Conservation (phyloP, 805 yeast species). For the Cyberlindnera euphorbiae region DNA sequence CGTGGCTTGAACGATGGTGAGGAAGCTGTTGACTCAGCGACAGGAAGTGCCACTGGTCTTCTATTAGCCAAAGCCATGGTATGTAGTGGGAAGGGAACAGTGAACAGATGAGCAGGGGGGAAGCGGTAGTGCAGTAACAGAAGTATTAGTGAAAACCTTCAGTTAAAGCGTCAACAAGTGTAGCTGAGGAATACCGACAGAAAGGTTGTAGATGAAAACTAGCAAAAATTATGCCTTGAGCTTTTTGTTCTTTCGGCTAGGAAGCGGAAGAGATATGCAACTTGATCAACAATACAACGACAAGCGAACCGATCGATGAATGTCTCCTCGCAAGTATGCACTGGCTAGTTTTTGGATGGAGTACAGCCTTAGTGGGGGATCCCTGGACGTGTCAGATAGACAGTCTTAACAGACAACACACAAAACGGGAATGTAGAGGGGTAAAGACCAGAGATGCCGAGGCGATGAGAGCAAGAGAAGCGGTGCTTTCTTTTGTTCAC, state of each 20-base stretch:
- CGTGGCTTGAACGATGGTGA: conserved; percentile 29
- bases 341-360: no score
- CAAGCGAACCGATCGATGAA: neutral
- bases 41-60: conserved; percentile 55
- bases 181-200: neutral
- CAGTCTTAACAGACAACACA: conserved; percentile 4
- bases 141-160: conserved; percentile 28
- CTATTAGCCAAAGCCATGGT: conserved; percentile 63
- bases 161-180: conserved; percentile 5
- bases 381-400: neutral
- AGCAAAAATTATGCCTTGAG: no score
- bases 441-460: conserved; percentile 13
- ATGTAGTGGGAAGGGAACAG: neutral
- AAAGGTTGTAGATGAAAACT: conserved; percentile 3
- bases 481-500: conserved; percentile 10
- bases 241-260: no score
- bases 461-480: conserved; percentile 13
- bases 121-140: conserved; percentile 7
- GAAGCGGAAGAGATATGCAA: no score
- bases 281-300: neutral
- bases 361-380: conserved; percentile 1
- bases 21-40: conserved; percentile 26
- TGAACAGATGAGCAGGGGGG: neutral
- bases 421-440: no score
- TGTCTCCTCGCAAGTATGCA: conserved; percentile 8